Evolutionary conservation across 2,329 filamentous ascomycete genomes (phyloP), one percentile per base, ranked within the genome.

Genomic region (Colletotrichum chlorophyti): DNA sequence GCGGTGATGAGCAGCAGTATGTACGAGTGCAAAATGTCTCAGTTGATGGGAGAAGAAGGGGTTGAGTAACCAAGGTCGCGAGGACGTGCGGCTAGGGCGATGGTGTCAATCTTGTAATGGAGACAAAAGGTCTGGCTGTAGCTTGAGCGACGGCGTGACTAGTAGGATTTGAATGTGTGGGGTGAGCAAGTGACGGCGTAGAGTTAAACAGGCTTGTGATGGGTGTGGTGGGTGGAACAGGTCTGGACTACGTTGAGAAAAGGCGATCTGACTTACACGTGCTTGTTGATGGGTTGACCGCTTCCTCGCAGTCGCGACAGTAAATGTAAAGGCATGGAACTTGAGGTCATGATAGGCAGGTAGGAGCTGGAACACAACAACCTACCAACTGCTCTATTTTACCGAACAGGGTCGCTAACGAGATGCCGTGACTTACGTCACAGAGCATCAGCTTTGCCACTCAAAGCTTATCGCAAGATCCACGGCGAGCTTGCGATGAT

Each of bases 341-440:
- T n/a, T n/a, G n/a, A n/a, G 15, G 26, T 37, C 23, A 19, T 48
- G 21, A 26, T 23, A 35, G 45, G 45, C 31, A 11, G 27, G 10
- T 27, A 21, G 31, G 23, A 50, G 52, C 45, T 55, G 52, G 45
- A 43, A 50, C 23, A 31, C 15, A n/a, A n/a, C n/a, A n/a, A n/a
- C n/a, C n/a, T n/a, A n/a, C n/a, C n/a, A n/a, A n/a, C n/a, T n/a
- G n/a, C n/a, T n/a, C n/a, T 14, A 38, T 40, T 41, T 45, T n/a
- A n/a, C n/a, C 12, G 19, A 53, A 40, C 48, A 58, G 32, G 47
- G 49, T 27, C 12, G 15, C 31, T 43, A 17, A 21, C 12, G 29
- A 32, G 38, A n/a, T n/a, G n/a, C 34, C 24, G 34, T 27, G 12
- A 42, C n/a, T n/a, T 52, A 58, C 53, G 48, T 58, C 53, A 58